Percentiles rank a stretch among this genome's conserved stretches.
Conservation (phyloP, 2,329 filamentous ascomycete genomes). For the Sporothrix protearum region DNA sequence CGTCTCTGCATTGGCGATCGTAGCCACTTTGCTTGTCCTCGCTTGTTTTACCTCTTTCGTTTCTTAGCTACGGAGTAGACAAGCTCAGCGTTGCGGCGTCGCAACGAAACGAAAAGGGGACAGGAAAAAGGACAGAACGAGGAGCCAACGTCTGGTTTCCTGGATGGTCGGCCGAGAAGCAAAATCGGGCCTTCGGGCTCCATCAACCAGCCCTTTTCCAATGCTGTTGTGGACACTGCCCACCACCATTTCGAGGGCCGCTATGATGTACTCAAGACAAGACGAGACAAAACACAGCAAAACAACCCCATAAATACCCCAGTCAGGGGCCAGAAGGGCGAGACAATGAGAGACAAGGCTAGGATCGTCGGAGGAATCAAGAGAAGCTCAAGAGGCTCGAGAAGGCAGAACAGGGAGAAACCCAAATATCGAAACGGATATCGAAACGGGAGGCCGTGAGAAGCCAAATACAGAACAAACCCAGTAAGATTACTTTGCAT, state of each 20-base stretch:
- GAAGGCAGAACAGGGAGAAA: not conserved
- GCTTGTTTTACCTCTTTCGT: conserved; percentile 3
- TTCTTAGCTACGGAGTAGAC: not conserved
- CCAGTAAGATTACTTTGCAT: not conserved
- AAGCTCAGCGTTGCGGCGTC: not conserved
- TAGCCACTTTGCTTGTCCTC: not conserved
- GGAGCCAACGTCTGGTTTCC: not conserved
- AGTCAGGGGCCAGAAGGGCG: not conserved
- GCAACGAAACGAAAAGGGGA: not conserved
- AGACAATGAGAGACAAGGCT: conserved; percentile 4
- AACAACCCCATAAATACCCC: not conserved
- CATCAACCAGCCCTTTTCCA: too few species aligned
- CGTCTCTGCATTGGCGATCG: conserved; percentile 14
- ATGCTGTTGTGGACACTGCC: not conserved
- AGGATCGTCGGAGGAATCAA: not conserved
- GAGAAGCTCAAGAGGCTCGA: not conserved
- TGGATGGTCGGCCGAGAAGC: too few species aligned
- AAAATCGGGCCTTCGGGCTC: not conserved
- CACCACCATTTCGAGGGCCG: not conserved
- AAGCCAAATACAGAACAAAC: not conserved
- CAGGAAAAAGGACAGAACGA: not conserved
- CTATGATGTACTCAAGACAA: conserved; percentile 4
- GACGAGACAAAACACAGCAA: conserved; percentile 12
- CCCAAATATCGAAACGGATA: not conserved
- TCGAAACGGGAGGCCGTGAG: not conserved